phyloP scores from a whole-genome alignment of 352 stramenopile genomes.

The Phytophthora crassamura region DNA sequence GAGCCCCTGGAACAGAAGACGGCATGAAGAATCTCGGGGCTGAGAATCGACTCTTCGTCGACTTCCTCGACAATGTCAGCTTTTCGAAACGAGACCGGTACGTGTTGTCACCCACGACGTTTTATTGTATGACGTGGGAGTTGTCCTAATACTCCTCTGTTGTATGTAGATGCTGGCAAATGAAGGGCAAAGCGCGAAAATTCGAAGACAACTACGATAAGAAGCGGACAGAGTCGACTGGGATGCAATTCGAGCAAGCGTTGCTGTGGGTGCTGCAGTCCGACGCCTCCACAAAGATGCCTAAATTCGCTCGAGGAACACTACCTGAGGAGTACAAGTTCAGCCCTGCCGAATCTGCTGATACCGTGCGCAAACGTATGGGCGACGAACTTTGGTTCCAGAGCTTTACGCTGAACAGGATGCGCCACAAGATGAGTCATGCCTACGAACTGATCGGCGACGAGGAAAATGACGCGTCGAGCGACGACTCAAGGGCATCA shows the following conservation, averaged over 20 bases:
- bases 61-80: conserved; percentile 62
- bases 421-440: conserved; percentile 39
- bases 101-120: background rate
- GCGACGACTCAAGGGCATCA: conserved; percentile 5
- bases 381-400: conserved; percentile 53
- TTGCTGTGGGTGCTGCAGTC: conserved; percentile 47
- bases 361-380: conserved; percentile 40
- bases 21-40: conserved; percentile 45
- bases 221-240: conserved; percentile 36
- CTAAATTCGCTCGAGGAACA: conserved; percentile 55
- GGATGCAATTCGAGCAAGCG: conserved; percentile 49
- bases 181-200: conserved; percentile 39
- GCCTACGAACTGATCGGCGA: conserved; percentile 30
- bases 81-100: conserved; percentile 54
- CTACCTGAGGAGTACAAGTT: conserved; percentile 45
- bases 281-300: conserved; percentile 54
- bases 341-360: conserved; percentile 36
- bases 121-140: background rate
- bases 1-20: conserved; percentile 49
- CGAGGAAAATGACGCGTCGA: conserved; percentile 8
- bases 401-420: conserved; percentile 51
- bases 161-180: conserved; percentile 55
- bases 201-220: conserved; percentile 52
- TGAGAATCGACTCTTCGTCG: conserved; percentile 56
- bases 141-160: background rate